Base-by-base conservation (phyloP, 2,329 filamentous ascomycete genomes). In the Cladosporium sphaerospermum region DNA sequence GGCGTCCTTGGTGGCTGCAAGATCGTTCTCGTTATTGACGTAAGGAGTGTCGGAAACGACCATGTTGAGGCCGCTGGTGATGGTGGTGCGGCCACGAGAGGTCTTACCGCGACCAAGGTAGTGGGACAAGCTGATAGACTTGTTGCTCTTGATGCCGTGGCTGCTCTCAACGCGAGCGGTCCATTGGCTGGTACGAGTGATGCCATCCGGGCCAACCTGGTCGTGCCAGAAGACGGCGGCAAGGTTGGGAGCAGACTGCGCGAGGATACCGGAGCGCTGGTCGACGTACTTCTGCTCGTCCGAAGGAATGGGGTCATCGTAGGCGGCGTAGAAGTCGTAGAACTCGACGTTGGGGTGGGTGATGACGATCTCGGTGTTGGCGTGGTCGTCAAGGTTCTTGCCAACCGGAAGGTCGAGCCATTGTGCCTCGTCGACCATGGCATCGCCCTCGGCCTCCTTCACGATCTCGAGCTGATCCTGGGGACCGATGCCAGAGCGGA, bases 401-500 rank as follows among this genome's bases (percentile, higher is more conserved):
- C 76, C 75, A n/a, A 78, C 76, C 7, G 76, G 76, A 4, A 78
- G 67, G 57, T 75, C 67, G 59, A 79, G 75, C 76, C 75, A 78
- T 19, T 75, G 56, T n/a, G 66, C 56, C 55, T 71, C 65, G 14
- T 69, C 64, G 52, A 76, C 72, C 64, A 75, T 70, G 13, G 71
- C 71, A 6, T 64, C 41, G 6, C 74, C 71, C 56, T 75, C 75
- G 53, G 74, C 75, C 57, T 64, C 66, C 62, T 73, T 69, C 37
- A 77, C 76, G 19, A 70, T 64, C 41, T 66, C 66, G 43, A 78
- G 72, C 63, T 76, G 73, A 42, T 71, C 71, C 48, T 69, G 67
- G 18, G 83, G 83, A 4, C 85, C 86, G 57, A 86, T 88, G 59
- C 85, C 83, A 70, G 81, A 84, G 62, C 84, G 77, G 69, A 87